These are phyloP conservation scores for Lactifluus volemus DNA, from an alignment of 768 basidiomycete species.

Conservation along the genomic window DNA sequence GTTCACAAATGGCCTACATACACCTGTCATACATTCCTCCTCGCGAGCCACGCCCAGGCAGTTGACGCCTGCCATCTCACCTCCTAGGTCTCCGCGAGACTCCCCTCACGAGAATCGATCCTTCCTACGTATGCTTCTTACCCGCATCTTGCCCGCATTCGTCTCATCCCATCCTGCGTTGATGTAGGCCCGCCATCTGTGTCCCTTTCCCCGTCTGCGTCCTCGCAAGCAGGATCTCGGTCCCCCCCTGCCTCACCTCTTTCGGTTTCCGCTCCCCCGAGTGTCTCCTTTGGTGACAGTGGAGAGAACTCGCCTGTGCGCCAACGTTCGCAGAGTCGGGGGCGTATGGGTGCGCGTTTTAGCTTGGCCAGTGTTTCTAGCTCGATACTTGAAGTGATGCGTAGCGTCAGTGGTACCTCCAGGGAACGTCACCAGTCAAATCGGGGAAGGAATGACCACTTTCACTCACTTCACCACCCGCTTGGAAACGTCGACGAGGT, in stretches of 20 bases:
- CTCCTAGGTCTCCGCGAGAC: background rate
- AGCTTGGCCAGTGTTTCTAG: slow-evolving; percentile 14
- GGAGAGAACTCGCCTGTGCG: background rate
- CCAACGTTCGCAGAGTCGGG: slow-evolving; percentile 13
- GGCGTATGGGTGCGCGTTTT: slow-evolving; percentile 8
- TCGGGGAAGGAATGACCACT: slow-evolving; percentile 18
- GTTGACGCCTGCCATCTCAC: background rate
- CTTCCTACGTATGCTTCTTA: background rate
- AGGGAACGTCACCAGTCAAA: slow-evolving; percentile 24
- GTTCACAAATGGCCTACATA: background rate
- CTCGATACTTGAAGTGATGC: slow-evolving; percentile 12
- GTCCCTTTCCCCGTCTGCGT: background rate
- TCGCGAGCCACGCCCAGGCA: background rate
- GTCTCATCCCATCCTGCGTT: background rate
- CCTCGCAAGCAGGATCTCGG: background rate
- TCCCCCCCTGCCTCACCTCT: background rate
- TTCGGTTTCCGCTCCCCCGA: background rate
- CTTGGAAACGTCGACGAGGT: slow-evolving; percentile 34
- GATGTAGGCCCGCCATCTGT: background rate
- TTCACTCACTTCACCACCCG: slow-evolving; percentile 26
- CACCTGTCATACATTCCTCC: background rate
- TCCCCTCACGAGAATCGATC: background rate
- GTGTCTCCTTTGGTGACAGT: background rate
- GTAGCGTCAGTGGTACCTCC: background rate
- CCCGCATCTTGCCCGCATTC: background rate